Percentiles rank a stretch among this genome's conserved stretches.
Evolutionary conservation across 345 rosid species (phyloP).

Genomic region (Alliaria petiolata): DNA sequence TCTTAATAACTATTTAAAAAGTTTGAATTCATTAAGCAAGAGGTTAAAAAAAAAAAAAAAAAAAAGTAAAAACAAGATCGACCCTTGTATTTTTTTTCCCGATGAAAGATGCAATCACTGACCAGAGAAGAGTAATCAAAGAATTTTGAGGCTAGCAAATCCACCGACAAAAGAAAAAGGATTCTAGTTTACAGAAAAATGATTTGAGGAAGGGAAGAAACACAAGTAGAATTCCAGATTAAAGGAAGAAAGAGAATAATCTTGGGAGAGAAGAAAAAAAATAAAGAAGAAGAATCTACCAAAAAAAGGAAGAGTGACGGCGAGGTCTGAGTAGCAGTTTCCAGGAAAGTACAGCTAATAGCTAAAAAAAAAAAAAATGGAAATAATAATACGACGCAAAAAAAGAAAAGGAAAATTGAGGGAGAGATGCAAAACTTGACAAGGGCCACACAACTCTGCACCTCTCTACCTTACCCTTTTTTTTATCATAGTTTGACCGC

Average conservation of each 20-base stretch:
- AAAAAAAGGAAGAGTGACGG: slow-evolving; percentile 13
- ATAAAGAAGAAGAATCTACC: slow-evolving; percentile 11
- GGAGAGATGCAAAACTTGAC: slow-evolving; percentile 11
- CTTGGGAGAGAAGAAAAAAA: not conserved
- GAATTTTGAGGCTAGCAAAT: not conserved
- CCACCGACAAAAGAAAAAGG: slow-evolving; percentile 10
- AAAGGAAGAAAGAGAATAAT: not conserved
- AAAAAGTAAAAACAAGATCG: not conserved
- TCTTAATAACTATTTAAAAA: not conserved
- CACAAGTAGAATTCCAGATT: not conserved
- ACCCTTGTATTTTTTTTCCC: no score
- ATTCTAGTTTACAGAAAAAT: not conserved
- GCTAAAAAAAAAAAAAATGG: no score
- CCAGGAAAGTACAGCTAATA: slow-evolving; percentile 1
- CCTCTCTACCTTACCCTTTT: no score
- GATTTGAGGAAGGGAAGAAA: not conserved
- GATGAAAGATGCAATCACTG: not conserved
- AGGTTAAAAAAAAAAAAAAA: no score
- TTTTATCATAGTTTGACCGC: not conserved
- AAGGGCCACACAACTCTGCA: slow-evolving; percentile 12
- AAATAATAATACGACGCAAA: no score
- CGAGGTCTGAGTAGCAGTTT: not conserved
- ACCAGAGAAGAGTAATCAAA: not conserved
- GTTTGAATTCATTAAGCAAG: not conserved
- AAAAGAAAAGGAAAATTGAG: not conserved